Evolutionary conservation across 2,329 filamentous ascomycete genomes (phyloP).

Genomic region (Pseudocercospora crystallina): DNA sequence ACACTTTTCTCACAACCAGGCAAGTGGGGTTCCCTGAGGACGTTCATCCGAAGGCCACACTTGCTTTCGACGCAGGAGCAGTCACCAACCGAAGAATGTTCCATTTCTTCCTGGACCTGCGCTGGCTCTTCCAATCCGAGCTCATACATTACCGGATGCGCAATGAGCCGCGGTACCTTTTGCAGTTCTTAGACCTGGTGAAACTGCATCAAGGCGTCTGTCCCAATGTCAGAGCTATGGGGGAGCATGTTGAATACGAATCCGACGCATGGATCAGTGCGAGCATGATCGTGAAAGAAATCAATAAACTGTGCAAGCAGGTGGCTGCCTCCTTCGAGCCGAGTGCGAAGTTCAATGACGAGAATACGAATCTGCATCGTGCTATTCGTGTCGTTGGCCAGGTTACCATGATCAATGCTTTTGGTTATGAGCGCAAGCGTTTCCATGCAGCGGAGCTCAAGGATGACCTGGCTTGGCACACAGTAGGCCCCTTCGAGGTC

Average conservation of each 20-base stretch:
- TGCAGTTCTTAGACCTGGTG: slow-evolving; percentile 93
- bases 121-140: slow-evolving; percentile 83
- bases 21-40: slow-evolving; percentile 94
- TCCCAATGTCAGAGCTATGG: slow-evolving; percentile 85
- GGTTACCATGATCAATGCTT: slow-evolving; percentile 81
- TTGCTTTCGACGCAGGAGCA: slow-evolving; percentile 91
- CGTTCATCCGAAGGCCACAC: slow-evolving; percentile 77
- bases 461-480: slow-evolving; percentile 78
- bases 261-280: slow-evolving; percentile 98
- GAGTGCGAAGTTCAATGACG: slow-evolving; percentile 41
- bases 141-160: slow-evolving; percentile 85
- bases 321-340: slow-evolving; percentile 83
- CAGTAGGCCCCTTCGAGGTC: slow-evolving; percentile 75
- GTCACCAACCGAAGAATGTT: slow-evolving; percentile 95
- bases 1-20: slow-evolving; percentile 92
- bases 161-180: slow-evolving; percentile 78
- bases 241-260: slow-evolving; percentile 97
- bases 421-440: slow-evolving; percentile 81
- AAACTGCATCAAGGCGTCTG: slow-evolving; percentile 97
- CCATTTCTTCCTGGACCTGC: slow-evolving; percentile 94
- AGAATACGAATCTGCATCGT: slow-evolving; percentile 65
- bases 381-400: slow-evolving; percentile 76
- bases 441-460: slow-evolving; percentile 89
- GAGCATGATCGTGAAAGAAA: slow-evolving; percentile 88
- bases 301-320: slow-evolving; percentile 87